Conservation (phyloP, 2,329 filamentous ascomycete genomes). For the Chalaropsis ovoidea region DNA sequence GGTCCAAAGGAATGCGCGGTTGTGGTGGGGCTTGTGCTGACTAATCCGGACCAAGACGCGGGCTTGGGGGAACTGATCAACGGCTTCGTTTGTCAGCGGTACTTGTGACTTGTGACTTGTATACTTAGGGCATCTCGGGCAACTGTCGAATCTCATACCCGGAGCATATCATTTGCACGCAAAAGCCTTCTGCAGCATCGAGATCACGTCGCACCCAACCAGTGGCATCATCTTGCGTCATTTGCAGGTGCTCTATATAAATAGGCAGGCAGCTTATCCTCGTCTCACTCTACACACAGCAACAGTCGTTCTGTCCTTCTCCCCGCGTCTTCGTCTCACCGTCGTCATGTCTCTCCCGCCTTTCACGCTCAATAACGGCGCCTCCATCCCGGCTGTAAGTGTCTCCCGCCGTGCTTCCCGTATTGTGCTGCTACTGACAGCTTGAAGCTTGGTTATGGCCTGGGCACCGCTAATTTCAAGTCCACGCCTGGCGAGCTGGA, state of each 20-base stretch:
- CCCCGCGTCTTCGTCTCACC: not conserved
- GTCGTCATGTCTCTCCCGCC: slow-evolving; percentile 27
- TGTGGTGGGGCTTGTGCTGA: not conserved
- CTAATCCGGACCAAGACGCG: not conserved
- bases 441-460: slow-evolving; percentile 58
- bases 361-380: slow-evolving; percentile 64
- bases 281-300: not conserved
- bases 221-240: not conserved
- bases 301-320: no score
- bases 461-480: slow-evolving; percentile 58
- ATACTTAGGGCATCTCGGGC: not conserved
- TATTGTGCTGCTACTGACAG: not conserved
- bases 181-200: not conserved
- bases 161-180: no score
- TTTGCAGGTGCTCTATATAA: not conserved
- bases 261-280: not conserved
- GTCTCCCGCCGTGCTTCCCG: not conserved
- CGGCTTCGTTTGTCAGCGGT: not conserved
- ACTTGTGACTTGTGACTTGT: not conserved
- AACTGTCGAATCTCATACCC: no score
- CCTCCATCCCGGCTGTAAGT: slow-evolving; percentile 57
- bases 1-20: no score
- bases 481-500: slow-evolving; percentile 42
- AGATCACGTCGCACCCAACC: not conserved
- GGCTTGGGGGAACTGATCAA: not conserved